phyloP scores from a whole-genome alignment of 2,329 filamentous ascomycete species.

The Alternaria sp. region DNA sequence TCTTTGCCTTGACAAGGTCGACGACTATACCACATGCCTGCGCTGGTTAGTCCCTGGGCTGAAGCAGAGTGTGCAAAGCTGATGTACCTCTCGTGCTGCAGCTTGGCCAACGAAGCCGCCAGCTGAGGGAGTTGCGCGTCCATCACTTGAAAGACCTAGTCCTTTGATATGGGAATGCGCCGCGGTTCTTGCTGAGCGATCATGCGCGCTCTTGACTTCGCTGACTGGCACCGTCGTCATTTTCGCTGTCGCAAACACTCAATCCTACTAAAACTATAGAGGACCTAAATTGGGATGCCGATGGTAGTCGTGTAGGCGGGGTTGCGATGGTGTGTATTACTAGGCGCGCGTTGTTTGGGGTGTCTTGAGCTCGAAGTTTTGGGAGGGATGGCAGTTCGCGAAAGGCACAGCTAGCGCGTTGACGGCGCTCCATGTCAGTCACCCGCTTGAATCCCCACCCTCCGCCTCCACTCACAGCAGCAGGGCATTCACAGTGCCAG shows the following conservation, averaged over 20 bases:
- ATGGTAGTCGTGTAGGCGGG: conserved; percentile 4
- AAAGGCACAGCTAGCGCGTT: conserved; percentile 26
- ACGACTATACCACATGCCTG: conserved; percentile 95
- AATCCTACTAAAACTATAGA: conserved; percentile 4
- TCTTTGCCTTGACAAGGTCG: conserved; percentile 93
- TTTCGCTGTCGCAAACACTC: conserved; percentile 27
- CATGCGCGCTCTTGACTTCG: conserved; percentile 94
- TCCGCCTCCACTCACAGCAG: conserved; percentile 23
- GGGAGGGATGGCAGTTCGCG: conserved; percentile 23
- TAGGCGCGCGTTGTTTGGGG: conserved; percentile 25
- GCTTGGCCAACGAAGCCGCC: conserved; percentile 88
- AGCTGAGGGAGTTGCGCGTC: conserved; percentile 76
- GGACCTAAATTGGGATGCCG: background rate
- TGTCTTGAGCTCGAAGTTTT: conserved; percentile 29
- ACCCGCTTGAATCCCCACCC: conserved; percentile 22
- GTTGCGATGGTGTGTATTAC: conserved; percentile 10
- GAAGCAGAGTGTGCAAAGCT: background rate
- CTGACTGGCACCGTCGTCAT: conserved; percentile 62
- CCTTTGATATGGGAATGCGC: conserved; percentile 98
- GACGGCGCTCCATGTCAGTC: conserved; percentile 16
- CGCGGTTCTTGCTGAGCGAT: conserved; percentile 81
- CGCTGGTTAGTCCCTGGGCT: conserved; percentile 19
- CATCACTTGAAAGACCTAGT: conserved; percentile 83
- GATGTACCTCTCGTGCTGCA: conserved; percentile 81
- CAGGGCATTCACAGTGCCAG: conserved; percentile 11